Evolutionary conservation across 306 rosid species (phyloP).

Genomic region (Inga oerstediana): DNA sequence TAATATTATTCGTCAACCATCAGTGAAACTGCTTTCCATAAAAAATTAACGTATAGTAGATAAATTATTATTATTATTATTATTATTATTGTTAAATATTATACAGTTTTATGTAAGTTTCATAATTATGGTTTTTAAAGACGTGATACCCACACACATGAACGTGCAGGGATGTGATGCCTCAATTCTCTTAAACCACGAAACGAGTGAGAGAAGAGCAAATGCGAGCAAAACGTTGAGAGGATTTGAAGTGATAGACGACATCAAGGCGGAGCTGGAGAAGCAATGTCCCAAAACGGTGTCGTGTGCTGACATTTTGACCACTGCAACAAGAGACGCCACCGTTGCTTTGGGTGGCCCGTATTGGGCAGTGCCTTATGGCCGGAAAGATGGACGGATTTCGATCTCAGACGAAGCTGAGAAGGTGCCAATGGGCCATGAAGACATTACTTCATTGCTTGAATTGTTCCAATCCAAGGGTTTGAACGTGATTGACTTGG

Average conservation of each 20-base stretch:
- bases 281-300: constrained; percentile 65
- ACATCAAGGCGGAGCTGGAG: constrained; percentile 76
- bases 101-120: neutral
- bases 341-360: constrained; percentile 68
- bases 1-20: neutral
- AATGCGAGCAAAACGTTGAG: constrained; percentile 69
- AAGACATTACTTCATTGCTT: constrained; percentile 60
- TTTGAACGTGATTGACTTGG: constrained; percentile 62
- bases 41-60: too few species aligned
- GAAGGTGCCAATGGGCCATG: constrained; percentile 67
- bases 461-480: constrained; percentile 71
- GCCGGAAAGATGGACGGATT: constrained; percentile 69
- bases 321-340: constrained; percentile 75
- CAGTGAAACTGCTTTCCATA: neutral
- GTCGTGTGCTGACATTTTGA: constrained; percentile 79
- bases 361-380: constrained; percentile 72
- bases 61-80: neutral
- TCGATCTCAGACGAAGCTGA: constrained; percentile 65
- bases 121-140: neutral
- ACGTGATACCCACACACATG: neutral
- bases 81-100: neutral
- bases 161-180: constrained; percentile 75
- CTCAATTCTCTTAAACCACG: constrained; percentile 69
- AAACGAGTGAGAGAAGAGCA: constrained; percentile 78
- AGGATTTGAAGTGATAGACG: constrained; percentile 79